Evolutionary conservation across 352 stramenopile genomes (phyloP), one percentile per base, ranked within the genome.

Genomic region (Phytophthora fragariae): DNA sequence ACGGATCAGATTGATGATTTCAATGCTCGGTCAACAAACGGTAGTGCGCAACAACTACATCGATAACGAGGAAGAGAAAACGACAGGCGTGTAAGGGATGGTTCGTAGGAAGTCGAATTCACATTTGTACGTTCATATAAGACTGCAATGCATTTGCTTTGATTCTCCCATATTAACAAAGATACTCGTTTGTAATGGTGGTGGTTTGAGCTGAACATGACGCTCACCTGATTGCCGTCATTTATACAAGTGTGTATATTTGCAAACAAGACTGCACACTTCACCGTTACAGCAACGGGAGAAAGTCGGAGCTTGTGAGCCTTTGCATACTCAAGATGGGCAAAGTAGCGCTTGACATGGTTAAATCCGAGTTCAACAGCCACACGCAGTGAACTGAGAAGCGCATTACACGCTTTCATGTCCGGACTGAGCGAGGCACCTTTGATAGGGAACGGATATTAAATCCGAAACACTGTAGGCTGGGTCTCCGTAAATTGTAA

Each of bases 401-500:
- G 41, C 7, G 41, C 41, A 14, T 49, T 49, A 14, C 41, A 49
- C 2, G 41, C 41, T 14, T 49, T 49, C 41, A 19, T 49, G 17
- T 49, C 41, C 15, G 41, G 1, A 14, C 15, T 49, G 15, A 49
- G 41, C 12, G 41, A 49, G 12, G 41, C 41, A 19, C 15, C 41
- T 19, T 21, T 49, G 41, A 6, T 49, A 49, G 0, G 41, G 41
- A n/a, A 49, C 41, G 14, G 41, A 49, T 49, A 49, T 49, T 8
- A 49, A 8, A n/a, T 19, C 12, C 12, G 41, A 19, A 2, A 49
- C 41, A 19, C 41, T 61, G 21, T 62, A 62, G 9, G 57, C 57
- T 41, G 57, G 37, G 41, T 55, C 57, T n/a, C 39, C 57, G 46
- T 64, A 64, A 64, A 64, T 55, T 15, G 35, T 44, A 14, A 64